Evolutionary conservation across 306 rosid genomes (phyloP), one percentile per base, ranked within the genome.

Genomic region (Citrullus colocynthis): DNA sequence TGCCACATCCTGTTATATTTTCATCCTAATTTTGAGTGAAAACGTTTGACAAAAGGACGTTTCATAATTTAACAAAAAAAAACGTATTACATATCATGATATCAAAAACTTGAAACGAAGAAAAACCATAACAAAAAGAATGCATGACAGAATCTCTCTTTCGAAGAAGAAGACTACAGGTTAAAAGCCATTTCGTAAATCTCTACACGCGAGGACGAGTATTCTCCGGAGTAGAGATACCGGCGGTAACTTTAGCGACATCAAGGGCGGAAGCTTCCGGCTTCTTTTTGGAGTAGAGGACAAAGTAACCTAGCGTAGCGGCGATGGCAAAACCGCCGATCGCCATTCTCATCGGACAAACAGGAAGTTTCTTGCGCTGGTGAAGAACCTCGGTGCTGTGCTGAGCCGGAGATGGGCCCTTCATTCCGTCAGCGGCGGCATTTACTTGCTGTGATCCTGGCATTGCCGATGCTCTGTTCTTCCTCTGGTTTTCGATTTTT

Each of bases 181-280:
- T 9, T 32, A 32, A 32, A 32, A 32, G 4, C 36, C 36, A 32
- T 32, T 32, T 32, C 36, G 36, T 12, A 48, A 7, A 9, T 28
- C 16, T 76, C 58, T 76, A 76, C 70, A 0, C 39, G 61, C 73
- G 80, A 36, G 73, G 80, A 49, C 7, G 85, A 0, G 89, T 87
- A 78, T 82, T 62, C 0, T 83, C 85, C 0, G 93, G 88, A 71
- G 21, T 24, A 10, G 90, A 49, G 20, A 62, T 59, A 17, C 80
- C 80, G 4, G 30, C 49, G 51, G 84, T n/a, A 51, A 89, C 93
- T 85, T 82, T 89, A 0, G 93, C 93, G 17, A 89, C 90, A 32
- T 89, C 93, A 39, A 82, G 4, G 4, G 93, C 90, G 6, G 93
- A 85, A 20, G 93, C 90, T 76, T 89, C 89, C 0, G 93, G 90